These are phyloP conservation scores for Sarocladiaceae sp. DNA, from an alignment of 2,329 filamentous ascomycete genomes.

Conservation along the genomic window DNA sequence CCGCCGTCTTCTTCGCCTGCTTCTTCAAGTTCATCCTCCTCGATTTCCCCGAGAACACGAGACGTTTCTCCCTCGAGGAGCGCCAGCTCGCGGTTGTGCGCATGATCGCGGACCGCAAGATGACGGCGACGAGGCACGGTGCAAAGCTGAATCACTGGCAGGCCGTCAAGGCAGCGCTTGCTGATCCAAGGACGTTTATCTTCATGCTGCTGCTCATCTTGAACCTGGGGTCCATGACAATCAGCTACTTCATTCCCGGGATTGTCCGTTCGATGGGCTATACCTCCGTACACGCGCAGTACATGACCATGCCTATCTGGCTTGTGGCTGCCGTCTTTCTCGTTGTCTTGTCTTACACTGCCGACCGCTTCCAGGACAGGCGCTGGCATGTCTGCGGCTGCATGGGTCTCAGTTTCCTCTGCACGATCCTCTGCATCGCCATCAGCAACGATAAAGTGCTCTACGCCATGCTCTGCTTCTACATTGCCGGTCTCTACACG, in stretches of 20 bases:
- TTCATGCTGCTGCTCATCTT: slow-evolving; percentile 20
- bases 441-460: slow-evolving; percentile 13
- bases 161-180: slow-evolving; percentile 20
- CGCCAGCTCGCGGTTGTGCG: slow-evolving; percentile 6
- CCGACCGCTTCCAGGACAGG: slow-evolving; percentile 20
- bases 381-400: slow-evolving; percentile 20
- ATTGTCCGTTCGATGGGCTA: slow-evolving; percentile 23
- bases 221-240: slow-evolving; percentile 22
- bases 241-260: slow-evolving; percentile 27
- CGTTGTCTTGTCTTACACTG: background rate
- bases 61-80: slow-evolving; percentile 10
- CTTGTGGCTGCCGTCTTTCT: background rate
- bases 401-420: slow-evolving; percentile 20
- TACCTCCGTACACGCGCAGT: too few species aligned
- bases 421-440: slow-evolving; percentile 17
- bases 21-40: slow-evolving; percentile 10
- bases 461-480: slow-evolving; percentile 20
- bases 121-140: slow-evolving; percentile 6
- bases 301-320: slow-evolving; percentile 14
- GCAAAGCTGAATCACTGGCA: slow-evolving; percentile 16
- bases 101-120: slow-evolving; percentile 10
- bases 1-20: slow-evolving; percentile 8
- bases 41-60: slow-evolving; percentile 11
- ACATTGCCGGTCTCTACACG: slow-evolving; percentile 21
- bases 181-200: slow-evolving; percentile 17